These are phyloP conservation scores for Cucurbita argyrosperma DNA, from an alignment of 306 rosid species.

Conservation along the genomic window DNA sequence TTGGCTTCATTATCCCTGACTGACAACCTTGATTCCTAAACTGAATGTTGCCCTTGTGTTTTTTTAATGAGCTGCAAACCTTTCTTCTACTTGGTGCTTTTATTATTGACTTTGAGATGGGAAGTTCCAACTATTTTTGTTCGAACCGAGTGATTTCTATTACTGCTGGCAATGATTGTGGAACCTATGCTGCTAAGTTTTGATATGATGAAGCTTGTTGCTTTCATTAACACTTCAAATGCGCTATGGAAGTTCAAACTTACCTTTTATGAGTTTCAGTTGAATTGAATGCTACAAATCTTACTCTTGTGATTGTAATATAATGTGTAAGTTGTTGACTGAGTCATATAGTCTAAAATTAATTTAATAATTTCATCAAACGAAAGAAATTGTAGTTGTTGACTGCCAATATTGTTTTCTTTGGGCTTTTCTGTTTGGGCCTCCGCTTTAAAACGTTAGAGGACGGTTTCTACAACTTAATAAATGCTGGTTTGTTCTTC, in stretches of 20 bases:
- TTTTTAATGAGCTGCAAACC: not conserved
- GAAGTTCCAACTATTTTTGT: not conserved
- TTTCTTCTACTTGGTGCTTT: not conserved
- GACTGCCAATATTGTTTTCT: no score
- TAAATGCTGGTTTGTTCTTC: no score
- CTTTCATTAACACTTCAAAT: not conserved
- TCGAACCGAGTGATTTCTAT: not conserved
- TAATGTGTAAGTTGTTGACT: no score
- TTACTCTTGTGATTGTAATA: not conserved
- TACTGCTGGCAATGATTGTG: conserved; percentile 4
- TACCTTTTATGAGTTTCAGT: not conserved
- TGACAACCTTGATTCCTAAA: conserved; percentile 69
- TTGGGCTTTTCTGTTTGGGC: no score
- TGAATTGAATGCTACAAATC: not conserved
- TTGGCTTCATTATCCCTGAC: conserved; percentile 60
- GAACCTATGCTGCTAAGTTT: not conserved
- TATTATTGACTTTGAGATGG: not conserved
- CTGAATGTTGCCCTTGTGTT: not conserved
- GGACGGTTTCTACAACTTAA: no score
- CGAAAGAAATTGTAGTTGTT: no score
- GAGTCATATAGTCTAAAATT: no score
- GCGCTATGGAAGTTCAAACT: not conserved
- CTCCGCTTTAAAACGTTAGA: no score
- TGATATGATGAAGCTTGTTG: not conserved
- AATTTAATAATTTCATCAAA: no score